Base-by-base conservation (phyloP, 169 alveolate genomes). In the Plasmodium vinckei region DNA sequence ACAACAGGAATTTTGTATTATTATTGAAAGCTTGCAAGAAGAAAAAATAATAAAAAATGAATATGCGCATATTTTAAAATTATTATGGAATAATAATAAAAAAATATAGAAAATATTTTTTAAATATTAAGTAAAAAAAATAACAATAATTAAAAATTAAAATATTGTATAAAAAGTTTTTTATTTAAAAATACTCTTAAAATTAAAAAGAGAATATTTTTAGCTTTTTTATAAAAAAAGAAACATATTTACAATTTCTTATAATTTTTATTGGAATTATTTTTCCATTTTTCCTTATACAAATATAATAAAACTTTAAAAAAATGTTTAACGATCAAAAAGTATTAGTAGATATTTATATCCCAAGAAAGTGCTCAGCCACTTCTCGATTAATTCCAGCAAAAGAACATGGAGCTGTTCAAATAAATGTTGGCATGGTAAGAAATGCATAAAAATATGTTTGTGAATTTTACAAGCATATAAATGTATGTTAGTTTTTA, bases 341-440 rank as follows among this genome's bases (percentile, higher is more conserved):
- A 87, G 96, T 95, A 87, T 92, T 96, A 47, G 99, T 97, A 25
- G 99, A 98, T 93, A 93, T 97, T 67, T 97, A 97, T 94, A 96
- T 97, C 82, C 99, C 99, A 69, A 95, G 99, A 92, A 97, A 96
- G 91, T 97, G 99, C 94, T 96, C 98, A 47, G 99, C 98, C 71
- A 97, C 99, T 73, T 95, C 97, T 91, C 93, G 97, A 72, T 92
- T 97, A 49, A 88, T 97, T 69, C 95, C 95, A 57, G 96, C 98
- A 19, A 95, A 95, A 93, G 99, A 98, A 94, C 97, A 97, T 87
- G 98, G 99, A 53, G 95, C 98, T 42, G 98, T 97, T 77, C 98
- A 97, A 91, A 93, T 97, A 72, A 97, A 94, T 88, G 94, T 97
- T 69, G 98, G 98, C 51, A 87, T 96, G 92, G 98, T 96, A 90